Base-by-base conservation (phyloP, 768 basidiomycete species). In the Rhizopogon vinicolor region DNA sequence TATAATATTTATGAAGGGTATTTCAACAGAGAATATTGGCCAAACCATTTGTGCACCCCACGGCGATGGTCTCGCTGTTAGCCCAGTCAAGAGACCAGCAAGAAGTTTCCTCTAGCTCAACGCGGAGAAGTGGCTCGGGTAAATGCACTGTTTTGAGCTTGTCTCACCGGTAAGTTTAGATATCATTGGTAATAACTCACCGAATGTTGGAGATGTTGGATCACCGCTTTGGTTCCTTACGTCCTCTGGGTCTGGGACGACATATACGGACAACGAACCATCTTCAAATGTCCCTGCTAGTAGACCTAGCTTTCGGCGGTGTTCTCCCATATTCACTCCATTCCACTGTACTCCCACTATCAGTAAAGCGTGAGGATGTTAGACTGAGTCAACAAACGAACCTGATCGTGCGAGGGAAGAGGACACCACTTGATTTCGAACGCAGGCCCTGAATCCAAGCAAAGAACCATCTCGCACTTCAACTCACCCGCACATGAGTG, bases 381-480 rank as follows among this genome's bases (percentile, higher is more conserved):
- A 49, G 4, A 33, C 31, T 10, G 31, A 2, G 5, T 28, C 29
- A 42, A 16, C 44, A 54, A 56, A 71, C 77, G 55, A 46, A 79
- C 77, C 13, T 67, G 45, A 54, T 92, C 91, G 61, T 91, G 82
- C 16, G 88, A 84, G 0, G 94, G 93, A 29, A 93, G 67, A 3
- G 96, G 96, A 68, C 95, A 95, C 95, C 96, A 98, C 70, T 88
- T 93, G 13, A 95, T 66, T 49, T 91, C 87, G 60, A 85, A 81
- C 2, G 86, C 89, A 4, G 89, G 81, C 0, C 95, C 93, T 18
- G 78, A 76, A n/a, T 94, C 87, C 8, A 93, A 60, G 58, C 93
- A 95, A 1, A 98, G 63, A 2, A 94, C 85, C 78, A 97, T 78
- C 65, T 92, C 93, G 60, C 94, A 96, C 16, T 65, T 74, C 76